These are phyloP conservation scores for Apiospora aurea DNA, from an alignment of 2,329 filamentous ascomycete genomes.

Conservation along the genomic window DNA sequence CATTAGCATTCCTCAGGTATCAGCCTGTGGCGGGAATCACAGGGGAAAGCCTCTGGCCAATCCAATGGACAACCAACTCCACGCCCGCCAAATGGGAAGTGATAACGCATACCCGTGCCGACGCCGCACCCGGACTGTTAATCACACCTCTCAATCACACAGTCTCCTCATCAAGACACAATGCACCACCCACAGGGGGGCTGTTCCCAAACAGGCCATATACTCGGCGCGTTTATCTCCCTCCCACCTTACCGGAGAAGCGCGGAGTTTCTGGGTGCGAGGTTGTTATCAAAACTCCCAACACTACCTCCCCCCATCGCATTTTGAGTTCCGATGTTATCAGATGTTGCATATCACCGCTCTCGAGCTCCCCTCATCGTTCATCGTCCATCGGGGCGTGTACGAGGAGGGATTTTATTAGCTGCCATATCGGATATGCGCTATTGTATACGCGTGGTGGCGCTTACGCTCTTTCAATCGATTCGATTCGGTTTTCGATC, in stretches of 20 bases:
- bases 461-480: background rate
- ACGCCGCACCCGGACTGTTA: slow-evolving; percentile 5
- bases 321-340: background rate
- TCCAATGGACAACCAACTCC: background rate
- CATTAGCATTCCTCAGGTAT: background rate
- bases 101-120: slow-evolving; percentile 6
- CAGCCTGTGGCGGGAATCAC: slow-evolving; percentile 4
- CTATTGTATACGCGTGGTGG: background rate
- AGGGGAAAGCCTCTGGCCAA: background rate
- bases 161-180: slow-evolving; percentile 2
- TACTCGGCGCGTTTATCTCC: slow-evolving; percentile 11
- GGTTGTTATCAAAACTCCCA: slow-evolving; percentile 10
- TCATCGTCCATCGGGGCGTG: background rate
- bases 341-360: background rate
- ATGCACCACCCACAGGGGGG: background rate
- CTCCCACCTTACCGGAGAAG: slow-evolving; percentile 1
- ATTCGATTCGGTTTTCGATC: slow-evolving; percentile 5
- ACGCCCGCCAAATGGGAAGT: slow-evolving; percentile 6
- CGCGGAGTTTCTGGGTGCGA: slow-evolving; percentile 5
- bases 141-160: slow-evolving; percentile 14
- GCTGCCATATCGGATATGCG: background rate
- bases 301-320: background rate
- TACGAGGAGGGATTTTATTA: background rate
- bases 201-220: background rate
- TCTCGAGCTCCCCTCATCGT: background rate